Conservation (phyloP, 108 stramenopile species). For the Nitzschia putrida region DNA sequence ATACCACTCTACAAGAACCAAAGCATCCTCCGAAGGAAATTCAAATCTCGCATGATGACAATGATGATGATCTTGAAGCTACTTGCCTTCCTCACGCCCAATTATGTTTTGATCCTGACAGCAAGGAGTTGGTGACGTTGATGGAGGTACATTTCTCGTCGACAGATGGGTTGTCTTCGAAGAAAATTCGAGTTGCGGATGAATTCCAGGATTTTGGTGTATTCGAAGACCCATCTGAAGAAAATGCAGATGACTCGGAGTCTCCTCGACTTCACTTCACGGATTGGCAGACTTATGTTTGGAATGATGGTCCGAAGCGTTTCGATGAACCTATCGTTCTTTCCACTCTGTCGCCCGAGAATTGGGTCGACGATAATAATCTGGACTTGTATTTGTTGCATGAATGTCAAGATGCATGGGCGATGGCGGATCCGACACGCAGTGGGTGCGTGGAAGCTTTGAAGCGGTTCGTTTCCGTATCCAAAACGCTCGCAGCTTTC, state of each 20-base stretch:
- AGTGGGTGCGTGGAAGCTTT: conserved; percentile 23
- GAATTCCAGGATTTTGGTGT: too few relatives aligned
- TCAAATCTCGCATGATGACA: neutral
- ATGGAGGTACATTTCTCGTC: conserved; percentile 21
- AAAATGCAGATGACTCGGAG: too few relatives aligned
- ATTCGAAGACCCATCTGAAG: too few relatives aligned
- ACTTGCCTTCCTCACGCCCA: conserved; percentile 24
- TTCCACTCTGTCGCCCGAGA: conserved; percentile 2
- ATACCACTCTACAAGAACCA: neutral
- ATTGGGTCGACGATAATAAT: conserved; percentile 21
- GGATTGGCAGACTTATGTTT: too few relatives aligned
- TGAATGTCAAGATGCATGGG: conserved; percentile 33
- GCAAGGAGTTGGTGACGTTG: conserved; percentile 24
- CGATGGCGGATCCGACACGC: neutral
- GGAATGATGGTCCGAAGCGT: neutral
- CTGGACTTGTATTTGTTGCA: conserved; percentile 26
- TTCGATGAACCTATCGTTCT: conserved; percentile 31
- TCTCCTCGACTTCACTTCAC: too few relatives aligned
- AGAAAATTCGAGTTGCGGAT: neutral
- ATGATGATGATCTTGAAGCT: neutral
- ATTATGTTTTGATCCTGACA: conserved; percentile 37
- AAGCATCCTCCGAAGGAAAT: neutral
- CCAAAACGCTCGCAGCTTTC: conserved; percentile 11
- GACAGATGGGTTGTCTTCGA: neutral
- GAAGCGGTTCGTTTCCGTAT: conserved; percentile 21